Base-by-base conservation (phyloP, 2,329 filamentous ascomycete genomes). In the Chaetomium strumarium region DNA sequence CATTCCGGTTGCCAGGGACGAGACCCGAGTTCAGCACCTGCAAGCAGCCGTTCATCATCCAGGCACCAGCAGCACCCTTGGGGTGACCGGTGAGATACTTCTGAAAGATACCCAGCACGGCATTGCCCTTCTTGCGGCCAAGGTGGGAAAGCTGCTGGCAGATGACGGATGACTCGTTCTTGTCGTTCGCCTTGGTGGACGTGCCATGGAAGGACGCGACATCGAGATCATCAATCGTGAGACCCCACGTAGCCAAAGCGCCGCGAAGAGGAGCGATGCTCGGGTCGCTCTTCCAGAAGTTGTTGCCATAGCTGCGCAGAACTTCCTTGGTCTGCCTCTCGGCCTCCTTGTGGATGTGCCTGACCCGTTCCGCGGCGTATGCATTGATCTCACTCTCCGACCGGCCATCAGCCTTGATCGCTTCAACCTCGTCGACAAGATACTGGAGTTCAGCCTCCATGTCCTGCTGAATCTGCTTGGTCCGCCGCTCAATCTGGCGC, bases 161-260 rank as follows among this genome's bases (percentile, higher is more conserved):
- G 64, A 99, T 87, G 66, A 96, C 93, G 49, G 91, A 91, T 16
- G 93, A 97, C 72, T 99, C 93, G 73, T 99, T 99, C 85, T 97
- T 97, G 78, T 99, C 93, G 71, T 99, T 99, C 62, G 93, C 93
- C 68, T 95, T 90, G 60, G 93, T 99, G 1, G 93, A 97, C 38
- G 93, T 99, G 65, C 93, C 93, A 76, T 99, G 93, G 88, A 97
- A 97, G 13, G 93, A 97, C 14, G 93, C 92, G 58, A 99, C 90
- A 62, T 80, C 87, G 34, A 99, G 83, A 65, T 99, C 93, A 66
- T 99, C 93, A 60, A 99, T 89, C 12, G 93, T 97, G 51, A 99
- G 85, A 68, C 92, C 93, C 93, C 93, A 99, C 11, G 92, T 97
- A 46, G 93, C 95, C 58, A 99, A 82, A 53, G 93, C 90, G 72